Conservation (phyloP, 1,284 basidiomycete species). For the Athelia psychrophila region DNA sequence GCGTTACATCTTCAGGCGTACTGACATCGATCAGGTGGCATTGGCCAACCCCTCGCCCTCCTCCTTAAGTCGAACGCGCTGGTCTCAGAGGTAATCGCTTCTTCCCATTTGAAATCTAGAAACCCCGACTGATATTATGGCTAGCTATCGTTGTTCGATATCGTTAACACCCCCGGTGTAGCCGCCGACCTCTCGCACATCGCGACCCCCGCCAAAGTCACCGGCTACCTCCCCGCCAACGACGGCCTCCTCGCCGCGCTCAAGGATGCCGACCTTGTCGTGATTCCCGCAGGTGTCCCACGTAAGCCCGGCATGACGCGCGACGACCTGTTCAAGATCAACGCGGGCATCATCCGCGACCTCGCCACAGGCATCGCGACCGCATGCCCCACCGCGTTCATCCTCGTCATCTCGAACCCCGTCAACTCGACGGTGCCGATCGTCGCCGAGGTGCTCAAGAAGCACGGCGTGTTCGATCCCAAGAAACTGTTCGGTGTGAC, state of each 20-base stretch:
- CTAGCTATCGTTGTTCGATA: slow-evolving; percentile 90
- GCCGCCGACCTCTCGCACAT: slow-evolving; percentile 94
- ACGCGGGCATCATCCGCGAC: slow-evolving; percentile 95
- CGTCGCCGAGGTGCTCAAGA: slow-evolving; percentile 94
- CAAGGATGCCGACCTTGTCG: slow-evolving; percentile 83
- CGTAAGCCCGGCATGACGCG: slow-evolving; percentile 79
- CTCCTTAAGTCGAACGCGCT: slow-evolving; percentile 85
- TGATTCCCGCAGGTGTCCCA: slow-evolving; percentile 97
- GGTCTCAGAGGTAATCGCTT: slow-evolving; percentile 65
- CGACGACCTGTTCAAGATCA: slow-evolving; percentile 98
- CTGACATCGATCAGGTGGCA: slow-evolving; percentile 56
- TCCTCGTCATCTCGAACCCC: slow-evolving; percentile 95
- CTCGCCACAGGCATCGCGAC: slow-evolving; percentile 89
- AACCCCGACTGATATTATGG: background rate
- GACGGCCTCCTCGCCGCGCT: slow-evolving; percentile 84
- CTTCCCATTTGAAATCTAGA: background rate
- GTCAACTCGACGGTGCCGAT: slow-evolving; percentile 99
- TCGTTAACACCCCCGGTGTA: slow-evolving; percentile 95
- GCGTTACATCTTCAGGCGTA: slow-evolving; percentile 1
- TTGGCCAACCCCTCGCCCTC: slow-evolving; percentile 91
- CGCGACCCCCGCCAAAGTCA: slow-evolving; percentile 73
- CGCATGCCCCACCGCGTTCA: slow-evolving; percentile 85
- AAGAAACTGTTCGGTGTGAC: slow-evolving; percentile 96
- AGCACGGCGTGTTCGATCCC: slow-evolving; percentile 87
- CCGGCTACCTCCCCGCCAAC: slow-evolving; percentile 71